A percentile compares a stretch with the other conserved stretches of the same genome.
These are phyloP conservation scores for Microsporum canis DNA, from an alignment of 2,329 filamentous ascomycete genomes.

Conservation along the genomic window DNA sequence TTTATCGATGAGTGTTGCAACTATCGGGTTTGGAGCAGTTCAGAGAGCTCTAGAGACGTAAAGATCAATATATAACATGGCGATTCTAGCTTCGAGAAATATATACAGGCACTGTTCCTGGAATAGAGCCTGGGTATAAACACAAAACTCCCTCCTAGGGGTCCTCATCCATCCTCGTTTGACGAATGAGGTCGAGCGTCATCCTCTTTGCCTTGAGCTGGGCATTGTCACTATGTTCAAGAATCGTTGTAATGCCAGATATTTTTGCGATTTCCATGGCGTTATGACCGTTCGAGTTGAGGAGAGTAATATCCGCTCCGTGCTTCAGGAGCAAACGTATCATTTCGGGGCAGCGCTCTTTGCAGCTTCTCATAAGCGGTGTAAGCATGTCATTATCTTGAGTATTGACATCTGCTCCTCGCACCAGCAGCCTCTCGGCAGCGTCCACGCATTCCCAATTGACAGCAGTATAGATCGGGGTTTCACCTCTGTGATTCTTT, in stretches of 20 bases:
- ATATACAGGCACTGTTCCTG: no score
- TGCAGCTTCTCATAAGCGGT: conserved; percentile 14
- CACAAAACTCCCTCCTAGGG: background rate
- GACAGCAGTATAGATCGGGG: conserved; percentile 18
- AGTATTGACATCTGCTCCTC: conserved; percentile 11
- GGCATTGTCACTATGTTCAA: background rate
- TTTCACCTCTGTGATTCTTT: conserved; percentile 28
- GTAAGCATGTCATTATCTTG: conserved; percentile 15
- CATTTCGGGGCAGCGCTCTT: background rate
- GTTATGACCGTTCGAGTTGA: background rate
- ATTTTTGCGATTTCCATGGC: background rate
- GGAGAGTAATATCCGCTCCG: conserved; percentile 14
- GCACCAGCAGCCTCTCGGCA: conserved; percentile 13
- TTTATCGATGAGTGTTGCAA: no score
- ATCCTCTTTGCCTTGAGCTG: background rate
- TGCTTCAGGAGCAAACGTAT: conserved; percentile 14
- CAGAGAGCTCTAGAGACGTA: no score
- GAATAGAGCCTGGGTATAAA: no score
- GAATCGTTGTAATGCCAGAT: background rate
- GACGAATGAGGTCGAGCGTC: background rate
- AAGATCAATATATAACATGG: no score
- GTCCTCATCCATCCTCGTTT: background rate
- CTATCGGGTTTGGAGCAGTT: no score
- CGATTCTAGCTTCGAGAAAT: no score
- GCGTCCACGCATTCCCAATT: background rate